Conservation (phyloP, 345 rosid species). For the Populus nigra region DNA sequence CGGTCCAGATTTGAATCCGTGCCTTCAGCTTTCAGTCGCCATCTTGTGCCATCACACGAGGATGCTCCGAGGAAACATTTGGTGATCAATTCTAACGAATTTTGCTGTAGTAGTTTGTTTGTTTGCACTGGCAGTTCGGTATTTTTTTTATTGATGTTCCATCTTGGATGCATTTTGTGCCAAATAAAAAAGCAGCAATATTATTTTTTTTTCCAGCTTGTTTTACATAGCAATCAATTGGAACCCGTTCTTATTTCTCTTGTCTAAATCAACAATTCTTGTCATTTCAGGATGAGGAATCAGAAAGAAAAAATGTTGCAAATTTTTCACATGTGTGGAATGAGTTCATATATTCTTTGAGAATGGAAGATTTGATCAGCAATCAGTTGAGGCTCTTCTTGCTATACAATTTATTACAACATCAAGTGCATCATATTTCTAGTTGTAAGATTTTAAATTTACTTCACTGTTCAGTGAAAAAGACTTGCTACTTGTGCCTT, state of each 20-base stretch:
- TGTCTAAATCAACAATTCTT: constrained; percentile 20
- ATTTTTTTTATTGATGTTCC: neutral
- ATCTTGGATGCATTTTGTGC: neutral
- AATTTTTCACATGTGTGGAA: constrained; percentile 90
- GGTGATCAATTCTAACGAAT: constrained; percentile 34
- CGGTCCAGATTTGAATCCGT: constrained; percentile 79
- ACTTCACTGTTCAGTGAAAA: constrained; percentile 55
- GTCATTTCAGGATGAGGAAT: constrained; percentile 51
- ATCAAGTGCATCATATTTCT: constrained; percentile 11
- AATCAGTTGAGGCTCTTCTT: constrained; percentile 53
- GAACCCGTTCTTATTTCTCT: constrained; percentile 6
- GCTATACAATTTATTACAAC: constrained; percentile 9
- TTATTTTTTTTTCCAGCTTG: neutral
- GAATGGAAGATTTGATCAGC: constrained; percentile 80
- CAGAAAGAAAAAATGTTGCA: constrained; percentile 51
- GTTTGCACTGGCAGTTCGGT: neutral
- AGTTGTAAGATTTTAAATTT: constrained; percentile 14
- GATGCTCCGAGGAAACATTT: constrained; percentile 26
- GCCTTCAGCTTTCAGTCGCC: constrained; percentile 60
- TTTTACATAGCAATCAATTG: neutral
- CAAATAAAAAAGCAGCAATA: neutral
- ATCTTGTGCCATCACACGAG: constrained; percentile 60
- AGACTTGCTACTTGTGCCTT: constrained; percentile 86
- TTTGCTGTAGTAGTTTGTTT: neutral
- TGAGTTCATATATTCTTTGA: constrained; percentile 74